Base-by-base conservation (phyloP, 1,139 yeast genomes). In the Pichia sp. region DNA sequence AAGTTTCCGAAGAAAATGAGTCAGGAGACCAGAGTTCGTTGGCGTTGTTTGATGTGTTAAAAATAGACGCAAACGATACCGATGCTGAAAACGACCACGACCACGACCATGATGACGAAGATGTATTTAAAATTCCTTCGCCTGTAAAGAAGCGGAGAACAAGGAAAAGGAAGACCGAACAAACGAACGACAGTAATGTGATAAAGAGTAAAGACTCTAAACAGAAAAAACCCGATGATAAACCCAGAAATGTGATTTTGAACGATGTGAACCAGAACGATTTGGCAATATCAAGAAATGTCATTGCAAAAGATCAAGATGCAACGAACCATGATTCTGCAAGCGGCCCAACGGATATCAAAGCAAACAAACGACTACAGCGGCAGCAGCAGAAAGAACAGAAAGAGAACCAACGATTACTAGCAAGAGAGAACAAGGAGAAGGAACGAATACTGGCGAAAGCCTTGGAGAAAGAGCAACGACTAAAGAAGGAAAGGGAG, bases 21-120 rank as follows among this genome's bases (percentile, higher is more conserved):
- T 31, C 7, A 7, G 33, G 10, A 7, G 33, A 31, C 9, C 7
- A 16, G 23, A 16, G 40, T 4, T 42, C 44, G 4, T 37, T 47
- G 27, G 44, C 49, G 0, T 35, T 47, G 33, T 47, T 47, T 42
- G 49, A 47, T 28, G 44, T 40, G 4, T 16, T 47, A 16, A 27
- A 37, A 7, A 33, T 29, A 5, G 32, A 34, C 5, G 34, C 29
- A 3, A 26, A 37, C 9, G 37, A 29, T 11, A 26, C 29, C 3
- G 27, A 33, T 5, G n/a, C 39, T 7, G 11, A 36, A 10, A 36
- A 35, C 4, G 37, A 36, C 27, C 23, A 16, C 23, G 23, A 16
- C 23, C 23, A 16, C 23, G 23, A 38, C 3, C 27, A 29, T 10
- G 32, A 33, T 3, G 33, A 29, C 28, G 42, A 46, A 7, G 46